Base-by-base conservation (phyloP, 2,329 filamentous ascomycete species). In the Oidium heveae region DNA sequence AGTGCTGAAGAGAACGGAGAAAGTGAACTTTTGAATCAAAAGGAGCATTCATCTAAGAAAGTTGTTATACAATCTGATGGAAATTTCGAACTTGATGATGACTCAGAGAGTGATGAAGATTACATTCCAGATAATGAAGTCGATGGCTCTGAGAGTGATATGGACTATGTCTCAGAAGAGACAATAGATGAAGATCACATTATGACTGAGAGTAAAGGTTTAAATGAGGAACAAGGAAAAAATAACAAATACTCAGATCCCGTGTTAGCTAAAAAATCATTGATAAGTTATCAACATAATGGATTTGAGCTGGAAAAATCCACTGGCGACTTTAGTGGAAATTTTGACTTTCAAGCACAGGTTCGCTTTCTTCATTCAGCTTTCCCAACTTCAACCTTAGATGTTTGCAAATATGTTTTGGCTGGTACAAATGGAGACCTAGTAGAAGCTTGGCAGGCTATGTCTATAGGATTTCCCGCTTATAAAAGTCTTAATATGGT, bases 331-430 rank as follows among this genome's bases (percentile, higher is more conserved):
- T 20, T 20, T 12, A 22, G 4, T 20, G 8, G 7, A 46, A 22
- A n/a, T 13, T 20, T 8, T 13, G 22, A 51, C 22, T n/a, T 15
- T 13, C 51, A 22, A 39, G 51, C 15, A 33, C 39, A 53, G 15
- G 61, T 66, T 43, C 59, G 57, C 58, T 60, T 60, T 55, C 62
- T 66, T 52, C 60, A 62, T 51, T 55, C 59, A 44, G 61, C 61
- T 16, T 66, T 65, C 59, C 64, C 63, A 54, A 56, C 59, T 9
- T 60, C 63, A 22, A 53, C 61, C 37, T 50, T 64, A 44, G 56
- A 55, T 16, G 58, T 66, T 46, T 62, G 63, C 57, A 62, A 61
- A 44, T 59, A 62, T 52, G 57, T 66, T 18, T 53, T 64, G 13
- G 51, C 60, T 41, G 60, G 61, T 9, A 59, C 58, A n/a, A 36